Percentiles rank a stretch among this genome's conserved stretches.
Conservation (phyloP, 805 yeast genomes). For the Schizosaccharomyces cryophilus region DNA sequence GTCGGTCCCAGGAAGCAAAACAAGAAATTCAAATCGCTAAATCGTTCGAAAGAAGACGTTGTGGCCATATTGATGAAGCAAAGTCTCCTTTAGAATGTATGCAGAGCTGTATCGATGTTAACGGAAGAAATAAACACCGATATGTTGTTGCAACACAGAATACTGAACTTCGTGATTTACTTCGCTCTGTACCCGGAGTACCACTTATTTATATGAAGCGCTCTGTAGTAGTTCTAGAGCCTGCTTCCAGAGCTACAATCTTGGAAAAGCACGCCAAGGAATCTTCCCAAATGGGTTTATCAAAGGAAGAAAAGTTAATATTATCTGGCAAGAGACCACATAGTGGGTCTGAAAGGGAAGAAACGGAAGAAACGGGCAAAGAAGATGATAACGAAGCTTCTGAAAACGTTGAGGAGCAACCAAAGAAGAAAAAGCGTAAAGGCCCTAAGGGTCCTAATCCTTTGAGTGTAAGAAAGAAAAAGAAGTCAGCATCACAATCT, state of each 20-base stretch:
- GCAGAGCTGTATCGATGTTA: slow-evolving; percentile 36
- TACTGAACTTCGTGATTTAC: slow-evolving; percentile 35
- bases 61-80: slow-evolving; percentile 48
- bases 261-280: slow-evolving; percentile 29
- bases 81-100: slow-evolving; percentile 53
- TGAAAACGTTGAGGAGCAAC: slow-evolving; percentile 8
- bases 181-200: slow-evolving; percentile 66
- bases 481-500: slow-evolving; percentile 9
- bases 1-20: slow-evolving; percentile 23
- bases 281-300: slow-evolving; percentile 49
- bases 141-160: slow-evolving; percentile 75
- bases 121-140: slow-evolving; percentile 69
- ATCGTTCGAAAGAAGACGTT: slow-evolving; percentile 68
- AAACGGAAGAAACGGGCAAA: slow-evolving; percentile 5
- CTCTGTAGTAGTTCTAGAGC: slow-evolving; percentile 91
- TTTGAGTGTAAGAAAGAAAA: slow-evolving; percentile 61
- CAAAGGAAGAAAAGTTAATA: slow-evolving; percentile 26
- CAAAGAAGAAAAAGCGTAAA: background rate
- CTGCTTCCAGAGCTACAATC: slow-evolving; percentile 49
- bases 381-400: slow-evolving; percentile 5
- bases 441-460: slow-evolving; percentile 74
- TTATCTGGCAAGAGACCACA: slow-evolving; percentile 10
- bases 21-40: slow-evolving; percentile 63
- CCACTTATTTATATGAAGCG: slow-evolving; percentile 73
- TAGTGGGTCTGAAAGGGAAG: slow-evolving; percentile 8